These are phyloP conservation scores for Zalaria obscura DNA, from an alignment of 2,329 filamentous ascomycete genomes.

Conservation along the genomic window DNA sequence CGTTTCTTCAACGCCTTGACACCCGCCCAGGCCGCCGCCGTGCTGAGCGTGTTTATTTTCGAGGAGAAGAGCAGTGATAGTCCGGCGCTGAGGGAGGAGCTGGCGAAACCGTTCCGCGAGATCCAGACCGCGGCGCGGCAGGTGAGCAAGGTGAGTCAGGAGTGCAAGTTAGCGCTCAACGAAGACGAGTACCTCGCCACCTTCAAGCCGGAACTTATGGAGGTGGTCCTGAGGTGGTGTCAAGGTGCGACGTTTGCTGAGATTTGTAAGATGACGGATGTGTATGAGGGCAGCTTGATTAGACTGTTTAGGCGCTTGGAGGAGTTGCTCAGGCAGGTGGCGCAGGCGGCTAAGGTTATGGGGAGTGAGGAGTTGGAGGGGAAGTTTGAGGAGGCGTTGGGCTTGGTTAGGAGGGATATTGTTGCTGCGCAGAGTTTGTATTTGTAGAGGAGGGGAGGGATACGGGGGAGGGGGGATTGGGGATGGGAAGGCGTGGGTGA, in stretches of 20 bases:
- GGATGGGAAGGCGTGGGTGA: no score
- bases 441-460: slow-evolving; percentile 36
- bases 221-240: slow-evolving; percentile 85
- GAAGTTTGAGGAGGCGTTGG: slow-evolving; percentile 79
- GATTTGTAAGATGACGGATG: slow-evolving; percentile 98
- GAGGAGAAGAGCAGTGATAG: slow-evolving; percentile 83
- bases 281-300: slow-evolving; percentile 92
- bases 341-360: slow-evolving; percentile 93
- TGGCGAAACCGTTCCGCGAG: slow-evolving; percentile 73
- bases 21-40: slow-evolving; percentile 73
- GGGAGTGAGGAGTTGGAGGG: slow-evolving; percentile 83
- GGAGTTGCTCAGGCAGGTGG: slow-evolving; percentile 88
- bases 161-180: slow-evolving; percentile 87
- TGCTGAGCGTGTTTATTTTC: slow-evolving; percentile 90
- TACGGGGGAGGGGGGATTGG: neutral
- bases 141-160: slow-evolving; percentile 84
- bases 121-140: slow-evolving; percentile 76
- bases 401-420: slow-evolving; percentile 82
- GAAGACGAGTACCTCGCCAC: slow-evolving; percentile 85
- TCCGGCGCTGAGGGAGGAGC: slow-evolving; percentile 60
- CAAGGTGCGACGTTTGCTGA: slow-evolving; percentile 81
- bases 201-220: slow-evolving; percentile 94
- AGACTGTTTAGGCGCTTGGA: slow-evolving; percentile 91
- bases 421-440: slow-evolving; percentile 92
- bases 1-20: slow-evolving; percentile 94